Base-by-base conservation (phyloP, 2,329 filamentous ascomycete species). In the Colletotrichum destructivum region DNA sequence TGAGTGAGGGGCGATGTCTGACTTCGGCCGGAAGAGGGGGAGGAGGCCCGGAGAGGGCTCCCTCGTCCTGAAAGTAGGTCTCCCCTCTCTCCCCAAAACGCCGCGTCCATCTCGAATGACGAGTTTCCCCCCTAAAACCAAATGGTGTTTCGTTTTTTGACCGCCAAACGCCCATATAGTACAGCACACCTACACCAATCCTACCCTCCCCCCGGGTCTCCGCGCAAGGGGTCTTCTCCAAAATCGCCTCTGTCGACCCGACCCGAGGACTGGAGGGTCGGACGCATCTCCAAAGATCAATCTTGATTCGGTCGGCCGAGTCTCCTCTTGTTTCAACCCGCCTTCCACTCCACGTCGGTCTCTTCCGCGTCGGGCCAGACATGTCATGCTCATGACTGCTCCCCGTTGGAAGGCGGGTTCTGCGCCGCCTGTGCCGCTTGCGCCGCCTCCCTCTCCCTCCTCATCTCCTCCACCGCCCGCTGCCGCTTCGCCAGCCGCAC, bases 381-480 rank as follows among this genome's bases (percentile, higher is more conserved):
- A 35, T 16, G 26, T 4, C 23, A 5, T 12, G 9, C 26, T 68
- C 62, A 73, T 31, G 75, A 73, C 52, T 77, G 75, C 56, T 76
- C 76, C 61, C 76, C 74, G 35, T 78, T 75, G 44, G 74, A 73
- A 67, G 79, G 75, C 56, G 75, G 76, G 69, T 74, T 77, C 66
- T 75, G 77, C 64, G 76, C 74, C 60, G 75, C 76, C 65, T 77
- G 72, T 38, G 73, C 66, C 26, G 77, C 79, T 78, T 86, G 23
- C 23, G 23, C 83, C 18, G 79, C 78, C 51, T 83, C 83, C 67
- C 79, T 78, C 52, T 83, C 83, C 67, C 85, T 80, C 71, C 85
- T 82, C 66, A 82, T 89, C 88, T 98, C 88, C 86, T 97, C 85
- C 88, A 94, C 88, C 90, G 96, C 91, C 89, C 97, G 75, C 75